Evolutionary conservation across 2,329 filamentous ascomycete genomes (phyloP).

Genomic region (Penicillium sp.): DNA sequence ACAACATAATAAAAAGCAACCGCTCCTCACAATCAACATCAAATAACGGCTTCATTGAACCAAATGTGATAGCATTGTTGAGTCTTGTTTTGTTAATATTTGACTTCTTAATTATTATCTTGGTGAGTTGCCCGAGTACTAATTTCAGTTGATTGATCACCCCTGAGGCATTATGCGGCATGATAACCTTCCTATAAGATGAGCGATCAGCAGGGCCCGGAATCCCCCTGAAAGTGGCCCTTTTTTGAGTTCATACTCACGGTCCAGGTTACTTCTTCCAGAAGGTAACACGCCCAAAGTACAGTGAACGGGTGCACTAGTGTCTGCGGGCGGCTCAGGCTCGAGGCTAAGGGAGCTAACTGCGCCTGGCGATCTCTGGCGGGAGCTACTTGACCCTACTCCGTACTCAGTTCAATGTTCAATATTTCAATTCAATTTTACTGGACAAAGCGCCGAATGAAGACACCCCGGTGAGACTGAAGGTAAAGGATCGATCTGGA

Average conservation of each 20-base stretch:
- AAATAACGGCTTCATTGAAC: no score
- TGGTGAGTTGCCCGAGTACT: not conserved
- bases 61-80: no score
- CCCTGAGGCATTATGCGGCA: not conserved
- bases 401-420: not conserved
- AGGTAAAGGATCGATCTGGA: not conserved
- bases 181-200: slow-evolving; percentile 2
- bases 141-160: not conserved
- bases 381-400: not conserved
- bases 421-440: not conserved
- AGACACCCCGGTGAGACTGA: not conserved
- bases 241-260: not conserved
- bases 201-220: not conserved
- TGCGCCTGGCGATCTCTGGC: not conserved
- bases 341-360: not conserved
- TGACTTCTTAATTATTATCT: no score
- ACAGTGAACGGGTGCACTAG: not conserved
- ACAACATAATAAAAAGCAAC: no score
- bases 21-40: no score
- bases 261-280: not conserved
- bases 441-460: not conserved
- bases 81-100: no score
- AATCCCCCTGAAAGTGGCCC: no score
- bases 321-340: not conserved
- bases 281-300: not conserved